These are phyloP conservation scores for Neurospora sp. DNA, from an alignment of 495 filamentous ascomycete species.

Conservation along the genomic window DNA sequence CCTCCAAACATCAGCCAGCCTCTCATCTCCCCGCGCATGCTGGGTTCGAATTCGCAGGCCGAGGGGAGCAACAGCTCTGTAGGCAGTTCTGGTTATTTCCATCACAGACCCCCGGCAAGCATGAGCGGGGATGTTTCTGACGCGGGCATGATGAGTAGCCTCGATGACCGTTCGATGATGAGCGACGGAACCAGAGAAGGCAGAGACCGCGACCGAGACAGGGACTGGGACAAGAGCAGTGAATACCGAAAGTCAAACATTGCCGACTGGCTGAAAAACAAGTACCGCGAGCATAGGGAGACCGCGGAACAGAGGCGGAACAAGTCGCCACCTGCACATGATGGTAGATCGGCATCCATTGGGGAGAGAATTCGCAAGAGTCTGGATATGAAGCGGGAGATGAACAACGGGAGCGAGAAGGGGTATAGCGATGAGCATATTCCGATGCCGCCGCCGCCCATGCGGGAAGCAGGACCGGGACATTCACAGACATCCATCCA, in stretches of 20 bases:
- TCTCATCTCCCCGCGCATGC: conserved; percentile 36
- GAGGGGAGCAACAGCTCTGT: conserved; percentile 61
- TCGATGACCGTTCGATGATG: conserved; percentile 21
- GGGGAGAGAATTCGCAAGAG: conserved; percentile 31
- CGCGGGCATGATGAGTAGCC: conserved; percentile 23
- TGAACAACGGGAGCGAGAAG: background rate
- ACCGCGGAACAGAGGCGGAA: conserved; percentile 46
- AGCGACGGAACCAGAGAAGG: background rate
- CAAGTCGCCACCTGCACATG: conserved; percentile 31
- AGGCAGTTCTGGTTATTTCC: conserved; percentile 40
- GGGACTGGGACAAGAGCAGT: conserved; percentile 39
- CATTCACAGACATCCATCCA: background rate
- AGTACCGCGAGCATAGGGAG: conserved; percentile 69
- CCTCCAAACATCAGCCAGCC: conserved; percentile 17
- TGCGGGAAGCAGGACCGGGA: background rate
- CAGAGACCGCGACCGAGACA: conserved; percentile 10
- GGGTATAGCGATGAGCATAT: background rate
- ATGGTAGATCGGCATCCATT: background rate
- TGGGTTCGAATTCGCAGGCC: conserved; percentile 53
- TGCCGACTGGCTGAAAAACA: conserved; percentile 74
- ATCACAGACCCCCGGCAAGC: conserved; percentile 37
- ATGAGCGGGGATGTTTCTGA: conserved; percentile 47
- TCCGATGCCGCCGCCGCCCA: background rate
- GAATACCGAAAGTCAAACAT: conserved; percentile 53
- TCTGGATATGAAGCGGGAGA: conserved; percentile 27